A percentile compares a stretch with the other conserved stretches of the same genome.
Evolutionary conservation across 2,329 filamentous ascomycete genomes (phyloP).

Genomic region (Neonectria sp.): DNA sequence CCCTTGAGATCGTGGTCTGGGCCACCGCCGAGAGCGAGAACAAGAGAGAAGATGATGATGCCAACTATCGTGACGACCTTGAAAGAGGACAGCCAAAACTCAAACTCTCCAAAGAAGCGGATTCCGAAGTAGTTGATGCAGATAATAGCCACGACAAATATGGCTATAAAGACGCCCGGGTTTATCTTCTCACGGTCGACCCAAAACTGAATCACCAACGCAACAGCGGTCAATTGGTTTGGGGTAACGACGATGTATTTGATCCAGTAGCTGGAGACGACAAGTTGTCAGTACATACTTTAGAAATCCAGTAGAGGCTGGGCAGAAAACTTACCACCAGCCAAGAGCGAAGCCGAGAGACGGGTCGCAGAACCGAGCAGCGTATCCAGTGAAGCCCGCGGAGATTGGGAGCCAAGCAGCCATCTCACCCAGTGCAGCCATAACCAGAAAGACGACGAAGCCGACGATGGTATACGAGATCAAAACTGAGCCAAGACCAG

Average conservation of each 20-base stretch:
- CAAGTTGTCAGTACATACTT: too few species aligned
- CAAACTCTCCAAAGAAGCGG: conserved; percentile 76
- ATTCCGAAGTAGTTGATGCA: conserved; percentile 80
- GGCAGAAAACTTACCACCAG: conserved; percentile 79
- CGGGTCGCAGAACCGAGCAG: conserved; percentile 83
- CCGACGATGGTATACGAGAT: conserved; percentile 80
- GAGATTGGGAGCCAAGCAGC: conserved; percentile 84
- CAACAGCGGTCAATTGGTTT: conserved; percentile 85
- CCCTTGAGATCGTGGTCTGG: conserved; percentile 73
- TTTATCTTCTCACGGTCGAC: conserved; percentile 75
- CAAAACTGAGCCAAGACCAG: conserved; percentile 76
- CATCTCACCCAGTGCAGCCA: conserved; percentile 88
- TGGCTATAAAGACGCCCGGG: conserved; percentile 83
- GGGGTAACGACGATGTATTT: conserved; percentile 90
- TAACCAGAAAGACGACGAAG: conserved; percentile 82
- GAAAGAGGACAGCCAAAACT: conserved; percentile 75
- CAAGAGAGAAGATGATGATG: conserved; percentile 76
- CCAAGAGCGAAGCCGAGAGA: conserved; percentile 85
- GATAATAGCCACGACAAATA: conserved; percentile 75
- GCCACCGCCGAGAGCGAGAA: too few species aligned
- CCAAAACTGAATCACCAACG: conserved; percentile 86
- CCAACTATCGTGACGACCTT: conserved; percentile 78
- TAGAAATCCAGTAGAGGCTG: too few species aligned
- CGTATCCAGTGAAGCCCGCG: conserved; percentile 86
- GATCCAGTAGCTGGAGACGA: conserved; percentile 76